Evolutionary conservation across 2,329 filamentous ascomycete species (phyloP), one percentile per base, ranked within the genome.

Genomic region (Annulohypoxylon truncatum): DNA sequence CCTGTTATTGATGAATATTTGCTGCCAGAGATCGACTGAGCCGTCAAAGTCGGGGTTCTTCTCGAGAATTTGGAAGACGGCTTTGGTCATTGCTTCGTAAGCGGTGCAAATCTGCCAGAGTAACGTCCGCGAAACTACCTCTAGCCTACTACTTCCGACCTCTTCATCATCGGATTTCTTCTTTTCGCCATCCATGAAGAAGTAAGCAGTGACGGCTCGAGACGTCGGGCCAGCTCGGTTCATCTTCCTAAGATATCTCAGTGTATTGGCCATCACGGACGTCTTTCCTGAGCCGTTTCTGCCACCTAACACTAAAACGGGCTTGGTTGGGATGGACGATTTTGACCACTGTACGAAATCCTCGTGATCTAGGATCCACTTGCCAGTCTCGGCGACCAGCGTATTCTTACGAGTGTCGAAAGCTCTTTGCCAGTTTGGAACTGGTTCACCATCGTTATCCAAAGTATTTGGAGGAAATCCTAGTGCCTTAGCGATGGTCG

Each of bases 21-120:
- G 73, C 22, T 72, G 67, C 76, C 76, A 78, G 18, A 74, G 70
- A 35, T 78, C 75, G 6, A 76, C 51, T 7, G 72, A 69, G 6
- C 71, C 69, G 22, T 75, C 66, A 31, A 78, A 76, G 24, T 70
- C 67, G 9, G 61, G 31, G 7, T 67, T 63, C 33, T 61, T 66
- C 56, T 77, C 75, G 4, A 75, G 66, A 8, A 72, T 73, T 35
- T 70, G 69, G 35, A 71, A 74, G 3, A 76, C 71, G 4, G 74
- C 73, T 64, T 77, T 78, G 18, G 75, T 74, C 70, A 78, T 76
- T 0, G 76, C 72, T 52, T 76, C 76, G 15, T 77, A 75, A 3
- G 74, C 71, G 18, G 73, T 75, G 1, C 73, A 70, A 15, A 78
- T 71, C 62, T 79, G 77, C 73, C 76, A 78, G 20, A 79, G 67